Evolutionary conservation across 495 filamentous ascomycete genomes (phyloP), one percentile per base, ranked within the genome.

Genomic region (Hypoxylon rickii): DNA sequence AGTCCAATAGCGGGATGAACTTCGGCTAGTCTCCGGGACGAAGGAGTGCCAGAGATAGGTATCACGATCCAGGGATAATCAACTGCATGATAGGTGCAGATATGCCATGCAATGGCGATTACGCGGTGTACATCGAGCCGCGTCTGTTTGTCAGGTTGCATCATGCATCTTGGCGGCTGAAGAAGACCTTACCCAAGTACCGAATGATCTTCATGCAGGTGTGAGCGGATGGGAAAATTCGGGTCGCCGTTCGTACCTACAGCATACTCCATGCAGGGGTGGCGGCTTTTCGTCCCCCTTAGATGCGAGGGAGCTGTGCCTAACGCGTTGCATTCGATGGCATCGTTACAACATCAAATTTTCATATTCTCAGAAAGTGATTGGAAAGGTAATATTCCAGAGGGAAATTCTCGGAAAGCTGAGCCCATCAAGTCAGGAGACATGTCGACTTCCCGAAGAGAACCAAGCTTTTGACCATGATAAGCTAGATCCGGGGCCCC

Each of bases 1-100:
- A 64, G 41, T 51, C 55, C 61, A 64, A 64, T 64, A n/a, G 41
- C 55, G 61, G 61, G 61, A 55, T 59, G 55, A 64, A 58, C 55
- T 55, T 64, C 61, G 61, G 61, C 50, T 55, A 47, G 49, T 11
- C 6, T 24, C 43, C 29, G 44, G 60, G 41, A 41, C 26, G 44
- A 63, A 40, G 33, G 33, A 41, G 12, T 12, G 29, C 16, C 24
- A 31, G 24, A 40, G 43, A 58, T 48, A 42, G 39, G 36, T 44
- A 49, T 33, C 49, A 36, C 20, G 44, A 38, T 37, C 26, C 42
- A 21, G 33, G 59, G 32, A 26, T 52, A n/a, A 19, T 36, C 19
- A 51, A 59, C 15, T 20, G 44, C 55, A 59, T 59, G 53, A 34
- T 38, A 37, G 49, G 44, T 49, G 49, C 53, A 53, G 53, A 63